Conservation (phyloP, 202 grass and related monocot species). For the Schoenoplectus tabernaemontani region DNA sequence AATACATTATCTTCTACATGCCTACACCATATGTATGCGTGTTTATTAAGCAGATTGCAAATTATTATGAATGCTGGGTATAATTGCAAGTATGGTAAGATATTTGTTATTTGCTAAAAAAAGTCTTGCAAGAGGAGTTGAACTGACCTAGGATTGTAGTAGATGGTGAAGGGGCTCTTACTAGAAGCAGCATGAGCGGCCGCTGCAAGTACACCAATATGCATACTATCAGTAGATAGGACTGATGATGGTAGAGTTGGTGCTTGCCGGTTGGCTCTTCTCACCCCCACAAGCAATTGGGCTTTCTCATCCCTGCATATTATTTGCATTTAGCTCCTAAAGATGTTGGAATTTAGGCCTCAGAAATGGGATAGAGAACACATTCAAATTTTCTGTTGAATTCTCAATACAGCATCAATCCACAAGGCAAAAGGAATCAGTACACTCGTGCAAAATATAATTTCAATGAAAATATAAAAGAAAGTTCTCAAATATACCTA, state of each 20-base stretch:
- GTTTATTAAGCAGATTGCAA: not conserved
- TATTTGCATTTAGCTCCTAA: not conserved
- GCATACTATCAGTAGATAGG: constrained; percentile 95
- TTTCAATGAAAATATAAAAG: not conserved
- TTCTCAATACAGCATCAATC: not conserved
- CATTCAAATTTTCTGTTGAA: not conserved
- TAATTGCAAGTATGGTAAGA: not conserved
- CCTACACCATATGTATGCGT: no score
- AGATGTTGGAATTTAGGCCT: not conserved
- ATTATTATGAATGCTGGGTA: not conserved
- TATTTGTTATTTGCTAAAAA: not conserved
- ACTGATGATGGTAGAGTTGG: constrained; percentile 64
- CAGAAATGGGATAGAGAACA: not conserved
- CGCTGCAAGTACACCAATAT: constrained; percentile 87
- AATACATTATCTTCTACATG: not conserved
- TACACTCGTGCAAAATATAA: not conserved
- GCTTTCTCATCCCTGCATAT: constrained; percentile 83
- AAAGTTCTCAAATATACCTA: constrained; percentile 32
- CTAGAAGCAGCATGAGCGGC: constrained; percentile 89
- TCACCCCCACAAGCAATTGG: constrained; percentile 87
- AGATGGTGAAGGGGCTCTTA: constrained; percentile 77
- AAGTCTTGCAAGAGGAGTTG: not conserved
- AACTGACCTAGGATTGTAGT: constrained; percentile 82
- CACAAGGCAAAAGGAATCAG: not conserved
- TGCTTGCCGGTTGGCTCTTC: constrained; percentile 57